Percentiles rank a stretch among this genome's conserved stretches.
phyloP scores from a whole-genome alignment of 306 rosid species.

The Malus sieversii region DNA sequence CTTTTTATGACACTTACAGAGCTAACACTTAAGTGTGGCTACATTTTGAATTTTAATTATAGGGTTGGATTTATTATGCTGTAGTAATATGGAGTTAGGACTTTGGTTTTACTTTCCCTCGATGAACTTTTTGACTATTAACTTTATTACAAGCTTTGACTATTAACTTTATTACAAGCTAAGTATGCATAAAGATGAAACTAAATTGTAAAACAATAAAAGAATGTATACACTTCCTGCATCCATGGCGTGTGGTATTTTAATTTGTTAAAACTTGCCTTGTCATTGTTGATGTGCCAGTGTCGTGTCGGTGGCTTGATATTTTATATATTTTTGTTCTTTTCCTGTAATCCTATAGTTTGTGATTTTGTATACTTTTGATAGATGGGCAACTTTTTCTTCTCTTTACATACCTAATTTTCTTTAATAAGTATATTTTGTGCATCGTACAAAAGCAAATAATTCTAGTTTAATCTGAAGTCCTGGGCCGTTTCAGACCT shows the following conservation, averaged over 20 bases:
- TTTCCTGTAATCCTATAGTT: neutral
- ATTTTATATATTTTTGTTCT: neutral
- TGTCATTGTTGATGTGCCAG: neutral
- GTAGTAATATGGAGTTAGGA: neutral
- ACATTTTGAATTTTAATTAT: neutral
- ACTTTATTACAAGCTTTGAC: neutral
- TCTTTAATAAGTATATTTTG: neutral
- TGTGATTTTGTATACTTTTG: neutral
- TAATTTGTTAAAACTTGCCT: neutral
- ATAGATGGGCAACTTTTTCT: neutral
- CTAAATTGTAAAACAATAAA: neutral
- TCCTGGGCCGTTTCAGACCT: neutral
- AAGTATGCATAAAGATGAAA: neutral
- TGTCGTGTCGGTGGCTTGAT: neutral
- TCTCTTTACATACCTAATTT: neutral
- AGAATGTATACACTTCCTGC: neutral
- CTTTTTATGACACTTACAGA: neutral
- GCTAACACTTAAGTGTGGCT: neutral
- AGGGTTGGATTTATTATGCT: neutral
- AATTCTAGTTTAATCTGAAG: neutral
- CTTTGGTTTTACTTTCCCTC: neutral
- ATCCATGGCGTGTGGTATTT: neutral
- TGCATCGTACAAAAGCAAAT: neutral
- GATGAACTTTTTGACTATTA: neutral
- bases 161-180: neutral